Conservation (phyloP, 2,329 filamentous ascomycete genomes). For the Setomelanomma holmii region DNA sequence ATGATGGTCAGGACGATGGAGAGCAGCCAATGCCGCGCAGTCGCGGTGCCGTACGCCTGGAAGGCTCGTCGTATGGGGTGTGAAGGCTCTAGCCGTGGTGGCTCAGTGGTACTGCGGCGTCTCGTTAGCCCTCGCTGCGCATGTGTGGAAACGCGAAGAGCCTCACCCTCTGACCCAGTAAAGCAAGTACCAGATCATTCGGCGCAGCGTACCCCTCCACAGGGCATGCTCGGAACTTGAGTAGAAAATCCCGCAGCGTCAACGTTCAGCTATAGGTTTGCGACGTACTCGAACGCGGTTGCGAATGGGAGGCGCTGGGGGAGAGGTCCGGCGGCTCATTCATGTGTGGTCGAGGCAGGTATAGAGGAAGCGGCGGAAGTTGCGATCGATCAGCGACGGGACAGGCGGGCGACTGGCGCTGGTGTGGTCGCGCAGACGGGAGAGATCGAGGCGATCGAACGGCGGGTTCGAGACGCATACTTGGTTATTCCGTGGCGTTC, state of each 20-base stretch:
- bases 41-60: constrained; percentile 72
- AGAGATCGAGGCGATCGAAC: constrained; percentile 9
- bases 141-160: neutral
- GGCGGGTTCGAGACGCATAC: constrained; percentile 29
- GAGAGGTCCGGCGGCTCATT: constrained; percentile 27
- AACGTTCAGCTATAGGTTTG: constrained; percentile 28
- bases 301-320: constrained; percentile 26
- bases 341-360: constrained; percentile 32
- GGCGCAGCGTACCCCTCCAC: constrained; percentile 26
- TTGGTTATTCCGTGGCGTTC: constrained; percentile 34
- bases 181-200: constrained; percentile 78
- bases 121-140: neutral
- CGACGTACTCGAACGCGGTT: constrained; percentile 33
- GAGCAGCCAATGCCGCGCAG: constrained; percentile 75
- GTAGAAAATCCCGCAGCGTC: neutral
- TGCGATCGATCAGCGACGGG: constrained; percentile 6
- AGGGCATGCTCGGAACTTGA: constrained; percentile 31
- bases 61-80: constrained; percentile 72
- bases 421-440: constrained; percentile 20
- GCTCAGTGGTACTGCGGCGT: constrained; percentile 72
- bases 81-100: constrained; percentile 67
- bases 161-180: constrained; percentile 78
- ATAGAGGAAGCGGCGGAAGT: constrained; percentile 5
- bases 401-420: constrained; percentile 15
- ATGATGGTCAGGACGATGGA: constrained; percentile 78